Conservation (phyloP, 192 early-diverging fungal species). For the Backusella liffmaniae region DNA sequence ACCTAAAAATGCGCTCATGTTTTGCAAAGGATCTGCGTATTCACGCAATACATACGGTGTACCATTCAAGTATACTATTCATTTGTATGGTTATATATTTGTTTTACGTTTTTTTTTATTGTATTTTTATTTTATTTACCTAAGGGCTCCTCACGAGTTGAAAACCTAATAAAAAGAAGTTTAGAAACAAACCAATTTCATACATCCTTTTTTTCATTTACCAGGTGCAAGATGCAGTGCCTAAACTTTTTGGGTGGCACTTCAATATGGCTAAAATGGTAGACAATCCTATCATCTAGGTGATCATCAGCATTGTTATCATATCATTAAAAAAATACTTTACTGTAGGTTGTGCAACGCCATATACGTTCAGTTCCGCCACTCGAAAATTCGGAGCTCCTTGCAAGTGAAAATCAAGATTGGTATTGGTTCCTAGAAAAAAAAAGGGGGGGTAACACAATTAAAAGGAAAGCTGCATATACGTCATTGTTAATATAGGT, state of each 20-base stretch:
- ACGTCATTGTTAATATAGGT: constrained; percentile 10
- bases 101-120: neutral
- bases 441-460: neutral
- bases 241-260: constrained; percentile 41
- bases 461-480: neutral
- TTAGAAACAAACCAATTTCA: neutral
- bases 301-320: neutral
- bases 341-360: constrained; percentile 63
- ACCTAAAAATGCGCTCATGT: constrained; percentile 54
- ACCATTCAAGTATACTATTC: constrained; percentile 57
- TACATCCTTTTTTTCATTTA: constrained; percentile 5
- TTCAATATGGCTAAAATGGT: constrained; percentile 55
- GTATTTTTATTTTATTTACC: neutral
- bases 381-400: constrained; percentile 66
- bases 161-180: constrained; percentile 26
- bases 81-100: neutral
- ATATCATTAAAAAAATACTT: neutral
- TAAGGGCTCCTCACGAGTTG: constrained; percentile 40
- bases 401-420: constrained; percentile 57
- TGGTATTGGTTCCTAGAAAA: constrained; percentile 32
- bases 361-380: constrained; percentile 56
- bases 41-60: constrained; percentile 60
- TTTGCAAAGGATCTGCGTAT: constrained; percentile 46
- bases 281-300: constrained; percentile 44
- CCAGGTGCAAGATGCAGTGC: constrained; percentile 27